A percentile compares a stretch with the other conserved stretches of the same genome.
phyloP scores from a whole-genome alignment of 2,329 filamentous ascomycete species.

The Beauveria sp. region DNA sequence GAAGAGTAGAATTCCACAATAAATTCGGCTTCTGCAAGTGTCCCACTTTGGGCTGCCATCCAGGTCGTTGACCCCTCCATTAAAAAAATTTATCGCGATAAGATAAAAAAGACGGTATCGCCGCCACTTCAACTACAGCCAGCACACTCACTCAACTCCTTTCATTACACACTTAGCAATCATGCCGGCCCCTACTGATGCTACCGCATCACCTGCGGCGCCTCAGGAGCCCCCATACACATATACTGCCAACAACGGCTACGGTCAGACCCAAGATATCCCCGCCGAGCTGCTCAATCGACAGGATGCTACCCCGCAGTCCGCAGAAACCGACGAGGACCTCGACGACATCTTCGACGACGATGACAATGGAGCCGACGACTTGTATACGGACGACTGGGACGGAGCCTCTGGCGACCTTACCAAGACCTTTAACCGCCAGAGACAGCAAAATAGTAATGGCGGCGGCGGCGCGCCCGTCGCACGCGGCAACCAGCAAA shows the following conservation, averaged over 20 bases:
- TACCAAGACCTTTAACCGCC: conserved; percentile 83
- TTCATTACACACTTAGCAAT: neutral
- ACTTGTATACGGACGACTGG: conserved; percentile 50
- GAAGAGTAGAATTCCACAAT: too few species aligned
- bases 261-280: conserved; percentile 30
- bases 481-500: conserved; percentile 70
- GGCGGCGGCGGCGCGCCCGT: conserved; percentile 35
- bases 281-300: conserved; percentile 25
- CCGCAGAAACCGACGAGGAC: conserved; percentile 22
- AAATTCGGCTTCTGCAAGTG: neutral
- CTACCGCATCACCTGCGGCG: conserved; percentile 27
- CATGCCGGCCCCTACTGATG: conserved; percentile 1
- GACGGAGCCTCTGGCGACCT: conserved; percentile 57
- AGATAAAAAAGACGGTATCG: neutral
- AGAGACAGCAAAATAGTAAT: conserved; percentile 55
- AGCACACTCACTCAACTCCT: neutral
- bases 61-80: conserved; percentile 6
- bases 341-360: conserved; percentile 32
- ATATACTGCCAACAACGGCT: conserved; percentile 37
- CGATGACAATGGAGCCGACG: conserved; percentile 53
- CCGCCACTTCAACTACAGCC: neutral
- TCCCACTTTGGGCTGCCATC: conserved; percentile 6
- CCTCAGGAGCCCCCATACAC: conserved; percentile 39
- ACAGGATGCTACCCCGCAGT: conserved; percentile 17
- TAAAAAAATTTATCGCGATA: conserved; percentile 10